Base-by-base conservation (phyloP, 176 grass and related monocot genomes). In the Hyparrhenia diplandra region DNA sequence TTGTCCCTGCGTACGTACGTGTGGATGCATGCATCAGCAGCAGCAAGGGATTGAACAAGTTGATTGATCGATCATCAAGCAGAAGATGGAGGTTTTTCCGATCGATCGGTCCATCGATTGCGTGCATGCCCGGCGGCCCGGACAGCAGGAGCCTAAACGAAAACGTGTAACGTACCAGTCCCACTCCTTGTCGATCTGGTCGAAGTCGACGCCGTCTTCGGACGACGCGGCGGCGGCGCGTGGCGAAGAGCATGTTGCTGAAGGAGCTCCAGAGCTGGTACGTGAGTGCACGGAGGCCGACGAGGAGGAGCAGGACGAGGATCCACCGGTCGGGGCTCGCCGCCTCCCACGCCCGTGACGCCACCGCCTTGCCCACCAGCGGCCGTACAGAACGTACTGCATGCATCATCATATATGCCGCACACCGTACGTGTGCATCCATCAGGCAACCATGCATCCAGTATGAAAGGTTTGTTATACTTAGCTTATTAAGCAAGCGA, bases 131-230 rank as follows among this genome's bases (percentile, higher is more conserved):
- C 42, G 2, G 3, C 36, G 6, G 14, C n/a, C n/a, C n/a, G n/a
- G n/a, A n/a, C n/a, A n/a, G n/a, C n/a, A n/a, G n/a, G n/a, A n/a
- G n/a, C n/a, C n/a, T n/a, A n/a, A n/a, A n/a, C n/a, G n/a, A n/a
- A n/a, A 18, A 14, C 5, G 18, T 5, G n/a, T n/a, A n/a, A 6
- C 72, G 31, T 91, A 98, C 96, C 96, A 99, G 83, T 99, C 81
- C 96, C 96, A 99, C 88, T 99, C 92, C 49, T 66, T 85, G 84
- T 99, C 96, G 52, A 99, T 95, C 75, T 93, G 90, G 0, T 77
- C 55, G 45, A 88, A 95, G 77, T 99, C 87, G 40, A 95, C 82
- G 24, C 92, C 88, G 43, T 95, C 74, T n/a, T 25, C 90, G 77
- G 67, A 88, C 75, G 81, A 94, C 79, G 66, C 80, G 89, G 23